Evolutionary conservation across 805 yeast genomes (phyloP), one percentile per base, ranked within the genome.

Genomic region (Metschnikowia aberdeeniae): DNA sequence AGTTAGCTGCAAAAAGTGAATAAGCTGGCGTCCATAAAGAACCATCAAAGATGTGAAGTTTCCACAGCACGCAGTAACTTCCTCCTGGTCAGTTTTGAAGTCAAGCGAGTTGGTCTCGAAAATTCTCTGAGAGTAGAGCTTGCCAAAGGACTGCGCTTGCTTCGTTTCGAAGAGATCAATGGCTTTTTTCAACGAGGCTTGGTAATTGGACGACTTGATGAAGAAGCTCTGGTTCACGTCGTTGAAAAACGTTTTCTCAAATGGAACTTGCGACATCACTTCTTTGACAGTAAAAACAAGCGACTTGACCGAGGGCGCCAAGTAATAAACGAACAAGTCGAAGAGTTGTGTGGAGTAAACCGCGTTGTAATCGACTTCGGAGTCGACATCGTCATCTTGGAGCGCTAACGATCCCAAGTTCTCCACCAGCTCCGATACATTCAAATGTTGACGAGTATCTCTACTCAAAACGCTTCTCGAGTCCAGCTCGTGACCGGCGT

Each of bases 31-130:
- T 1, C 88, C 80, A 52, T 80, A 81, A 44, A 84, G 79, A 3
- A 79, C 76, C 32, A 88, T 59, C 20, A 85, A 70, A 30, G 81
- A 77, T 1, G 90, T 74, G 57, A 86, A 86, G 59, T 86, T 85
- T 1, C 90, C 92, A 66, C 93, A 86, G 37, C 86, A 78, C 0
- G 95, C 95, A 1, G 90, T 86, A 3, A 86, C 84, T 52, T 85
- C 89, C 63, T 86, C 95, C 54, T 83, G 85, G 48, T 81, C 84
- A 1, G 83, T 72, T 48, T 72, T 76, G 34, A 72, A 58, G 56
- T 65, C 34, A 55, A 72, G 54, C 40, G 64, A 56, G 47, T 57
- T 46, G 2, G 62, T 46, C 34, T 67, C 65, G 59, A 82, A 82
- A 6, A 78, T 65, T 4, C 74, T 75, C 55, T 81, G 80, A 2